Percentiles rank a stretch among this genome's conserved stretches.
Evolutionary conservation across 306 rosid species (phyloP).

Genomic region (Rubus idaeus): DNA sequence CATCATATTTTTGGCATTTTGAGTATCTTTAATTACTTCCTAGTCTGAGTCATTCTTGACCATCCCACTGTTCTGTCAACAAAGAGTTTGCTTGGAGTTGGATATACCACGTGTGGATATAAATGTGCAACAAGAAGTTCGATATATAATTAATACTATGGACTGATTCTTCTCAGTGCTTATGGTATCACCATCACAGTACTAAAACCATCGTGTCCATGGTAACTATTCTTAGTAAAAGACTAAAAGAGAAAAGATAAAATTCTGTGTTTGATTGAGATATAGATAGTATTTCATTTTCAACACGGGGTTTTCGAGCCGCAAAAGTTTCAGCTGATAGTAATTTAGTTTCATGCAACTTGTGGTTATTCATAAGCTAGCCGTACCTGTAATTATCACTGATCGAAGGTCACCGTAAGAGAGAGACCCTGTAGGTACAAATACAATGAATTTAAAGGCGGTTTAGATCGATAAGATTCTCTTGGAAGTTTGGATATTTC

Average conservation of each 20-base stretch:
- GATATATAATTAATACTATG: not conserved
- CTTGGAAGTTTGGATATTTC: not conserved
- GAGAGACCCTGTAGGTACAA: not conserved
- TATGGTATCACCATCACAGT: not conserved
- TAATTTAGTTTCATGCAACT: not conserved
- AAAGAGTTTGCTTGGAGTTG: not conserved
- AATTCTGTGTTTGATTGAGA: constrained; percentile 2
- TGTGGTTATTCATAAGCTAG: not conserved
- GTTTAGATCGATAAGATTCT: not conserved
- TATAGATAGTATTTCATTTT: constrained; percentile 8
- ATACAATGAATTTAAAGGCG: not conserved
- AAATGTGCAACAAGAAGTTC: not conserved
- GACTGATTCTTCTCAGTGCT: not conserved
- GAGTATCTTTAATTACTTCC: not conserved
- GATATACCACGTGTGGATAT: not conserved
- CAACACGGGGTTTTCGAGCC: not conserved
- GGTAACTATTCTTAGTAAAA: not conserved
- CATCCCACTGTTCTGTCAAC: not conserved
- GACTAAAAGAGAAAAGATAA: not conserved
- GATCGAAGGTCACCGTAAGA: not conserved
- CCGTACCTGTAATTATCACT: not conserved
- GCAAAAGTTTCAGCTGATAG: not conserved
- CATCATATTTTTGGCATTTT: not conserved
- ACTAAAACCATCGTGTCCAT: not conserved
- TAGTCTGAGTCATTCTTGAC: not conserved